Conservation (phyloP, 371 early-diverging fungal species). For the Blastocladiella emersonii region DNA sequence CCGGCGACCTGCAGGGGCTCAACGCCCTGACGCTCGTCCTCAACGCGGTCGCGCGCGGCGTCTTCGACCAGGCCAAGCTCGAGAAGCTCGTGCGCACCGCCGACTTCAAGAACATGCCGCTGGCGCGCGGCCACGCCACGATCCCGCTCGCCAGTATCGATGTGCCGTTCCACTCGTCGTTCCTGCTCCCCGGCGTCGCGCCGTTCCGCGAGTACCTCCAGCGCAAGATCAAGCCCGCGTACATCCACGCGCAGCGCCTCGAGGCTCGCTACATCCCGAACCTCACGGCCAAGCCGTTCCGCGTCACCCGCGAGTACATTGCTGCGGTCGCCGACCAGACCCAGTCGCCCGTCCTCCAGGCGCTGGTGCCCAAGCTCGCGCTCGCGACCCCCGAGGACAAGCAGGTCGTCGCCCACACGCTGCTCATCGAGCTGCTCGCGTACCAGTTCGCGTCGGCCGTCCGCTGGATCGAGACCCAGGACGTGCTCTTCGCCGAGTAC, state of each 20-base stretch:
- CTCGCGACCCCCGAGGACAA: slow-evolving; percentile 49
- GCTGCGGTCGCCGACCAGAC: slow-evolving; percentile 59
- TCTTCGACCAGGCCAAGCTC: slow-evolving; percentile 60
- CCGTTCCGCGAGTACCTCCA: slow-evolving; percentile 82
- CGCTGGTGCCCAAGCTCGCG: slow-evolving; percentile 10
- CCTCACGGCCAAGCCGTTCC: slow-evolving; percentile 85
- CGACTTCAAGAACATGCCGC: slow-evolving; percentile 36
- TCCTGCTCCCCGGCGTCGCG: slow-evolving; percentile 75
- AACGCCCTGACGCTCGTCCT: slow-evolving; percentile 66
- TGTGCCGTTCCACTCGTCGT: slow-evolving; percentile 92
- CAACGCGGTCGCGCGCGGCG: slow-evolving; percentile 51
- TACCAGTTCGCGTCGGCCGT: slow-evolving; percentile 91
- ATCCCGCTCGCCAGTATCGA: slow-evolving; percentile 87
- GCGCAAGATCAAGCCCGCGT: slow-evolving; percentile 61
- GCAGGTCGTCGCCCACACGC: slow-evolving; percentile 40
- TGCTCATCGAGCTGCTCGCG: slow-evolving; percentile 82
- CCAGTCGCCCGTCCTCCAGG: slow-evolving; percentile 48
- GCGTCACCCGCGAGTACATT: slow-evolving; percentile 62
- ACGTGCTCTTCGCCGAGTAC: slow-evolving; percentile 65
- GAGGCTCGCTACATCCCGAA: slow-evolving; percentile 84
- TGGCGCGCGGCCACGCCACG: slow-evolving; percentile 82
- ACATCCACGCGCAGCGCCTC: slow-evolving; percentile 62
- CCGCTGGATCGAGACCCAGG: slow-evolving; percentile 97
- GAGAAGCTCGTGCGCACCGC: slow-evolving; percentile 42
- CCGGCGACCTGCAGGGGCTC: slow-evolving; percentile 71